Evolutionary conservation across 2,329 filamentous ascomycete genomes (phyloP).

Genomic region (Paraphaeosphaeria sporulosa): DNA sequence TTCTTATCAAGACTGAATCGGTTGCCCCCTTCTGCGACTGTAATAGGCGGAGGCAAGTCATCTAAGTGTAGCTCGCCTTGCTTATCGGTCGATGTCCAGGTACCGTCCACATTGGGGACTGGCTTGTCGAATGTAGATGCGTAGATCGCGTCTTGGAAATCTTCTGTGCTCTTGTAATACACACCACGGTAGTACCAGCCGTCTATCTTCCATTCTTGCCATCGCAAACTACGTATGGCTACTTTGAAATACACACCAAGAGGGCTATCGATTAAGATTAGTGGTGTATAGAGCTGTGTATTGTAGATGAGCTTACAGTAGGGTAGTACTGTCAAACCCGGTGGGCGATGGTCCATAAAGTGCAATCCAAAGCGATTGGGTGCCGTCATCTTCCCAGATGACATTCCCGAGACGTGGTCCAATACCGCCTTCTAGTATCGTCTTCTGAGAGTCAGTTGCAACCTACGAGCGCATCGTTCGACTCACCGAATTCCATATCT

Average conservation of each 20-base stretch:
- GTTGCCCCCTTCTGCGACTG: conserved; percentile 53
- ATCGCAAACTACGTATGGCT: conserved; percentile 61
- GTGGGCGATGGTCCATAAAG: conserved; percentile 53
- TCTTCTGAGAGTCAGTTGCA: conserved; percentile 15
- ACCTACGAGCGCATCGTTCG: not conserved
- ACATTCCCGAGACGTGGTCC: conserved; percentile 38
- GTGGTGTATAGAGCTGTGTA: not conserved
- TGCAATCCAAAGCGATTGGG: conserved; percentile 55
- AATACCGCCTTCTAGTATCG: conserved; percentile 24
- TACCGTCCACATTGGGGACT: conserved; percentile 57
- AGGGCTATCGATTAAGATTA: conserved; percentile 31
- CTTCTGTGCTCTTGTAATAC: conserved; percentile 61
- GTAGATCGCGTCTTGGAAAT: conserved; percentile 56
- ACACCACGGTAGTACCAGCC: conserved; percentile 64
- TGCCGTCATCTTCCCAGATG: conserved; percentile 41
- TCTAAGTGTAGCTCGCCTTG: conserved; percentile 55
- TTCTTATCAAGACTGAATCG: conserved; percentile 55
- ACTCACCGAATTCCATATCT: conserved; percentile 35
- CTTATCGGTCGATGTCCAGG: conserved; percentile 56
- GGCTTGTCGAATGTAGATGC: conserved; percentile 57
- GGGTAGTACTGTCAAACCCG: conserved; percentile 53
- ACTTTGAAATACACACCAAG: conserved; percentile 53
- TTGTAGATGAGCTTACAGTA: conserved; percentile 38
- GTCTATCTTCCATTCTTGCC: conserved; percentile 58
- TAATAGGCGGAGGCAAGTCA: conserved; percentile 61